Conservation (phyloP, 371 early-diverging fungal genomes). For the Umbelopsis sp. region DNA sequence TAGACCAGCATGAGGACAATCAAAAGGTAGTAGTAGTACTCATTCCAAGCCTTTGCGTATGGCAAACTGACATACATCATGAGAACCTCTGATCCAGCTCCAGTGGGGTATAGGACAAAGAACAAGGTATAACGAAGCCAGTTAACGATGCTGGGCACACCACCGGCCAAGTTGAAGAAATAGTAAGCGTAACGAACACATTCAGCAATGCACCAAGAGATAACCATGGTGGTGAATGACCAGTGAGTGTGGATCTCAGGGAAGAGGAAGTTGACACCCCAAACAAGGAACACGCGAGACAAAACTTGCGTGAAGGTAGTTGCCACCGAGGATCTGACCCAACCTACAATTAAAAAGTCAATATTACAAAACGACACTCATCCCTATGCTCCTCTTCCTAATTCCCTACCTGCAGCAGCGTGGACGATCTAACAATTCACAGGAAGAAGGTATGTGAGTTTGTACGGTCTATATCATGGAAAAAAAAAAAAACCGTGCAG, state of each 20-base stretch:
- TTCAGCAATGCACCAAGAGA: slow-evolving; percentile 94
- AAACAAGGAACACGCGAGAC: slow-evolving; percentile 85
- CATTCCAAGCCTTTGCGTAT: slow-evolving; percentile 57
- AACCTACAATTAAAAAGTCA: slow-evolving; percentile 42
- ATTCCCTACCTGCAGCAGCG: slow-evolving; percentile 8
- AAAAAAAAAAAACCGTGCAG: neutral
- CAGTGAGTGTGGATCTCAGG: slow-evolving; percentile 66
- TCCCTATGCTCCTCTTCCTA: too few relatives aligned
- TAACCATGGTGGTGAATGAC: slow-evolving; percentile 82
- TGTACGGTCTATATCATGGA: neutral
- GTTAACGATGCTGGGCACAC: slow-evolving; percentile 57
- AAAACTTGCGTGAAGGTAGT: slow-evolving; percentile 87
- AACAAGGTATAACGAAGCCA: slow-evolving; percentile 89
- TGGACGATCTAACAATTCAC: slow-evolving; percentile 32
- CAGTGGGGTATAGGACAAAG: slow-evolving; percentile 88
- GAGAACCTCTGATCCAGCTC: slow-evolving; percentile 84
- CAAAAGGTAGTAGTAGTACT: slow-evolving; percentile 59
- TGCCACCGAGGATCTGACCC: slow-evolving; percentile 79
- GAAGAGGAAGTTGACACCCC: slow-evolving; percentile 76
- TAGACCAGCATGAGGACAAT: slow-evolving; percentile 64
- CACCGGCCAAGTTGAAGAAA: slow-evolving; percentile 62
- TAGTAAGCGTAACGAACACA: slow-evolving; percentile 88
- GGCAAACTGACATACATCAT: slow-evolving; percentile 77
- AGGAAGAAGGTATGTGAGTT: neutral
- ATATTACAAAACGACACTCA: neutral